Evolutionary conservation across 129 eudicot genomes (phyloP).

Genomic region (Sambucus nigra): DNA sequence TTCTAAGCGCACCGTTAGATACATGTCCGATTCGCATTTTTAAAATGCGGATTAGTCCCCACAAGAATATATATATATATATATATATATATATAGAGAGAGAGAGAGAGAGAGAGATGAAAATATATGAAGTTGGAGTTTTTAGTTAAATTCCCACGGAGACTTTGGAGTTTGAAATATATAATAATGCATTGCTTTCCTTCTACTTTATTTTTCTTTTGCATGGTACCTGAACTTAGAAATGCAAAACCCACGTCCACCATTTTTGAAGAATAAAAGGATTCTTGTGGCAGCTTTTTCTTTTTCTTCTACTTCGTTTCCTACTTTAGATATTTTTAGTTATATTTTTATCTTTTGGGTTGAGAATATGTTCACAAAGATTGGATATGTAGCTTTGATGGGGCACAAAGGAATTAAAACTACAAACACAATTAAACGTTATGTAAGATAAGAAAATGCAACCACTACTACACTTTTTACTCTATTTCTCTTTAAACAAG

Average conservation of each 20-base stretch:
- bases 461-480: constrained; percentile 20
- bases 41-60: no score
- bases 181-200: constrained; percentile 1
- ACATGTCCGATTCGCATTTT: no score
- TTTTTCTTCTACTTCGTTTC: constrained; percentile 34
- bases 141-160: no score
- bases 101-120: no score
- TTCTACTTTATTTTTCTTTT: constrained; percentile 27
- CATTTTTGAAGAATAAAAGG: constrained; percentile 44
- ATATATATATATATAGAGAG: no score
- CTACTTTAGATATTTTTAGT: constrained; percentile 3
- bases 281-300: constrained; percentile 62
- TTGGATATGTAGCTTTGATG: constrained; percentile 18
- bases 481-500: constrained; percentile 22
- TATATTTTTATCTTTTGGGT: not conserved
- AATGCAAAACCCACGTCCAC: constrained; percentile 55
- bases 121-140: no score
- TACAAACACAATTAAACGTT: constrained; percentile 16
- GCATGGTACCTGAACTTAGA: constrained; percentile 38
- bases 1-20: no score
- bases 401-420: constrained; percentile 18
- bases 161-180: not conserved
- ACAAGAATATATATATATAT: no score
- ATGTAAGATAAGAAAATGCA: constrained; percentile 7
- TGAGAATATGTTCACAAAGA: constrained; percentile 42